A percentile compares a stretch with the other conserved stretches of the same genome.
These are phyloP conservation scores for Fusarium proliferatum DNA, from an alignment of 2,329 filamentous ascomycete genomes.

Conservation along the genomic window DNA sequence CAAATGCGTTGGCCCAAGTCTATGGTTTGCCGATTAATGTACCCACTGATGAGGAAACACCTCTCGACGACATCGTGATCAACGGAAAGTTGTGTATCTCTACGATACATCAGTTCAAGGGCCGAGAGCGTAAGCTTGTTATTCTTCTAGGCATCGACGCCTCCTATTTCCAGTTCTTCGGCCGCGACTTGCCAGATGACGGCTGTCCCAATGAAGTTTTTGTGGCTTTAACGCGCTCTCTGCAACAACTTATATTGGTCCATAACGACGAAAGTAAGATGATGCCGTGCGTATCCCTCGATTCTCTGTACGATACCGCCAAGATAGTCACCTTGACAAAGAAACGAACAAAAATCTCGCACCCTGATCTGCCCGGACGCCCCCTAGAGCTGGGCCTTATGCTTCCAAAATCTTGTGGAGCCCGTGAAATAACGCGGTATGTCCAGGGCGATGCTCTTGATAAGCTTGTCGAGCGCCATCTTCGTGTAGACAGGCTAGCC, in stretches of 20 bases:
- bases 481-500: conserved; percentile 24
- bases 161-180: conserved; percentile 41
- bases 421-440: conserved; percentile 42
- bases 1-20: conserved; percentile 9
- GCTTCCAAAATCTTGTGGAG: conserved; percentile 12
- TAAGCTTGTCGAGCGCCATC: conserved; percentile 19
- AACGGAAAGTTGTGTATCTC: conserved; percentile 46
- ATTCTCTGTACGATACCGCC: conserved; percentile 29
- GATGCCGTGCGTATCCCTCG: conserved; percentile 43
- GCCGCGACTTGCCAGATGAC: conserved; percentile 44
- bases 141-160: conserved; percentile 44
- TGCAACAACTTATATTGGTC: conserved; percentile 45
- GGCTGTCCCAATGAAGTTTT: conserved; percentile 45
- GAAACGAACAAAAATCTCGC: neutral
- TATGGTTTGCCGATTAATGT: conserved; percentile 39
- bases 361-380: conserved; percentile 14
- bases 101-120: conserved; percentile 50
- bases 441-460: conserved; percentile 39
- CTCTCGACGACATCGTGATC: conserved; percentile 41
- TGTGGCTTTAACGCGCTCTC: conserved; percentile 47
- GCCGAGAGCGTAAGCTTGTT: conserved; percentile 46
- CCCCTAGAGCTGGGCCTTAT: conserved; percentile 23
- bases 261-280: conserved; percentile 25
- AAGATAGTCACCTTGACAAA: conserved; percentile 15
- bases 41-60: conserved; percentile 38